Percentiles rank a stretch among this genome's conserved stretches.
Evolutionary conservation across 208 protist genomes (phyloP).

Genomic region (Leishmania arabica): DNA sequence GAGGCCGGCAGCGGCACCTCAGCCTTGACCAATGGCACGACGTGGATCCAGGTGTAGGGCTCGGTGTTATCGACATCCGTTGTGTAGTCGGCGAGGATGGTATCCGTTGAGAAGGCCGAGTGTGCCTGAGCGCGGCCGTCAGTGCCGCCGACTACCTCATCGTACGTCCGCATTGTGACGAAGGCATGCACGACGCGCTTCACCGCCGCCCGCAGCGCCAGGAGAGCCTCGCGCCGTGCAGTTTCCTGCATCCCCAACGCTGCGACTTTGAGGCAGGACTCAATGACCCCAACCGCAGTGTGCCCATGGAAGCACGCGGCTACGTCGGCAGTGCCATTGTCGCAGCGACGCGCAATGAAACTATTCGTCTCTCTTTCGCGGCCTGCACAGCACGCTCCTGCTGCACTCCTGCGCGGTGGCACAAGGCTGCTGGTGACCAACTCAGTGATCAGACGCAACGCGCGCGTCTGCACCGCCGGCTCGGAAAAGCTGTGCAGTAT

Average conservation of each 20-base stretch:
- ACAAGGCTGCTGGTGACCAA: constrained; percentile 19
- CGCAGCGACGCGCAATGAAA: neutral
- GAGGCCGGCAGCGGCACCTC: neutral
- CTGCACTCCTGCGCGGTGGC: neutral
- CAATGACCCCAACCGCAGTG: constrained; percentile 45
- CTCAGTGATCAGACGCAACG: constrained; percentile 44
- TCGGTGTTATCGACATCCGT: constrained; percentile 67
- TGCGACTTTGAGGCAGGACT: constrained; percentile 46
- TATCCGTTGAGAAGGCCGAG: constrained; percentile 51
- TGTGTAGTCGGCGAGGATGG: constrained; percentile 60
- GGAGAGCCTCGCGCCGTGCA: constrained; percentile 25
- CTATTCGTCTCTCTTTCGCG: neutral
- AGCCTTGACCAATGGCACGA: constrained; percentile 19
- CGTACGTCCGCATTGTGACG: constrained; percentile 17
- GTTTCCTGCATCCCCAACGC: constrained; percentile 39
- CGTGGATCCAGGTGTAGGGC: constrained; percentile 44
- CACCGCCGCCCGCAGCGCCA: constrained; percentile 20
- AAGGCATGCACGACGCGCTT: constrained; percentile 22
- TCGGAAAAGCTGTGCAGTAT: constrained; percentile 42
- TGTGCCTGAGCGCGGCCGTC: constrained; percentile 7
- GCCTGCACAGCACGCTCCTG: neutral
- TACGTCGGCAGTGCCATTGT: neutral
- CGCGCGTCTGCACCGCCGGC: constrained; percentile 36
- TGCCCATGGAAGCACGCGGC: constrained; percentile 33
- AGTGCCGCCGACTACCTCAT: neutral